Evolutionary conservation across 139 green algal genomes (phyloP), one percentile per base, ranked within the genome.

Genomic region (Micractinium conductrix): DNA sequence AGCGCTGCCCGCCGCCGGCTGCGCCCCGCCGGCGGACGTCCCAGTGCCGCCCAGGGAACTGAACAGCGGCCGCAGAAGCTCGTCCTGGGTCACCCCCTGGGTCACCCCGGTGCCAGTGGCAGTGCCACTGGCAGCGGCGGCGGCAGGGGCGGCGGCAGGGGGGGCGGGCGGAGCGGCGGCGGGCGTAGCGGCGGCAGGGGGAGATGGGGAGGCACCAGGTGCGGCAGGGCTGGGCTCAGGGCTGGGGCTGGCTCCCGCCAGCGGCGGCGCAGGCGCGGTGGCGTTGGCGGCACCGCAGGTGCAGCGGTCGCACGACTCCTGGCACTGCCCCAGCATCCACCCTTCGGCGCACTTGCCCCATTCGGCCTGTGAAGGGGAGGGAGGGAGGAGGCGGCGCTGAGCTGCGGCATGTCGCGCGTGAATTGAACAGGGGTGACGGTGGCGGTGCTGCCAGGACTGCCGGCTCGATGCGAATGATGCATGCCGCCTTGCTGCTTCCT

Each of bases 271-370:
- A 1, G 42, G 40, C 12, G 26, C 42, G 48, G 48, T 14, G 14
- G 48, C 48, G 70, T 28, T 28, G 70, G 19, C 26, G 38, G 38
- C 21, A 10, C 45, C 45, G 73, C 45, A 44, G n/a, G 73, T 8
- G 73, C 73, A 79, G 30, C n/a, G 30, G 73, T n/a, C 30, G 45
- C 73, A 79, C 3, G 73, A 79, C 44, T 65, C 38, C 30, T 65
- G 45, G 45, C 73, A 79, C 45, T n/a, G 44, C n/a, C n/a, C 33
- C 7, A 50, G n/a, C 73, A 79, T 79, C 73, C 73, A 79, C 38
- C 45, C 26, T 33, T 79, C 73, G 45, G 16, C 33, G 73, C 73
- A 79, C 73, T 79, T 79, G 73, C 45, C 73, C 73, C 73, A 79
- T 2, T 16, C 45, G 7, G 45, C 45, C 73, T 79, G 73, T 42